Evolutionary conservation across 2,329 filamentous ascomycete species (phyloP), one percentile per base, ranked within the genome.

Genomic region (Xylaria sp.): DNA sequence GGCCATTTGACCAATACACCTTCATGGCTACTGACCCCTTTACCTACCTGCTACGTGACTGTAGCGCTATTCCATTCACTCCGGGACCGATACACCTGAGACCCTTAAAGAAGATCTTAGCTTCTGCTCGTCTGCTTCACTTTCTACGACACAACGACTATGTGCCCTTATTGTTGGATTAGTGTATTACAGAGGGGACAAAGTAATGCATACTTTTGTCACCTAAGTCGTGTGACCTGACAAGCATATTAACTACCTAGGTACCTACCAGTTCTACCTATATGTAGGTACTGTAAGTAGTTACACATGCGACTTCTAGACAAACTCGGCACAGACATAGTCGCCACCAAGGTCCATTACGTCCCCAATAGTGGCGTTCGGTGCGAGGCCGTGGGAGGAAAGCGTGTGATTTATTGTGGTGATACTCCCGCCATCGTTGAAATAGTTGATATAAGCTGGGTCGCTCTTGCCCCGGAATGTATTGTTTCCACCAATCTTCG

Each of bases 301-400:
- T 28, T 28, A 23, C 8, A 3, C 2, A 6, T 57, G 37, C 12
- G n/a, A n/a, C n/a, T 8, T 18, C 39, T 58, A 46, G 18, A 46
- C 37, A 28, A 46, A 58, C 7, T 58, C 55, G 15, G 55, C 55
- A 12, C 55, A 58, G 15, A 58, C 55, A 13, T 58, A 83, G n/a
- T 74, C 78, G 2, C 66, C 52, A 12, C 61, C 61, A 48, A 68
- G 46, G 10, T 63, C 54, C 66, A 68, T 68, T 23, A 68, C 66
- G 18, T 68, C 66, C 7, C 6, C 39, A 50, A 63, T 48, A 6
- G 66, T 68, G n/a, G 60, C 60, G n/a, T 68, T 68, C 8, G 66
- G 52, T 3, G 51, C 55, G 10, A 68, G 39, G 18, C 23, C 52
- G n/a, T 59, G 37, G 18, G 59, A 63, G 18, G 41, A 52, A n/a